A percentile compares a stretch with the other conserved stretches of the same genome.
phyloP scores from a whole-genome alignment of 2,329 filamentous ascomycete genomes.

The Penicillium brevicompactum region DNA sequence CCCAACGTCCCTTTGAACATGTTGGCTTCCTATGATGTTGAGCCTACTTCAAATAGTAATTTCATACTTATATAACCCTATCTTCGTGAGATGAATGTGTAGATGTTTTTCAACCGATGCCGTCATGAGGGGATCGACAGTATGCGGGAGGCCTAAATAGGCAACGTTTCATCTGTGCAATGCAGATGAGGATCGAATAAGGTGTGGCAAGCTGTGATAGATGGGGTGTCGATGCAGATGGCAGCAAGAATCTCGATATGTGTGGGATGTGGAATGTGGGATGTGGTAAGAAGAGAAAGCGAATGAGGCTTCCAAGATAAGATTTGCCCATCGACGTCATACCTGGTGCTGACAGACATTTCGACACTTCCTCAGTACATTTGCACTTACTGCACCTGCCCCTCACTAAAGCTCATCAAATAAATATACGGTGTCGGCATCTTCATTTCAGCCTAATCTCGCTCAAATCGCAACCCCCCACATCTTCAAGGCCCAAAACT shows the following conservation, averaged over 20 bases:
- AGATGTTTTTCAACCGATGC: slow-evolving; percentile 11
- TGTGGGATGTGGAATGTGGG: background rate
- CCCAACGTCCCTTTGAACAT: background rate
- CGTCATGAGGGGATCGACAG: slow-evolving; percentile 24
- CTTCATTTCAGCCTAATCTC: background rate
- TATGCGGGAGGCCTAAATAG: slow-evolving; percentile 26
- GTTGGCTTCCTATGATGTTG: background rate
- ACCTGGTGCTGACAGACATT: background rate
- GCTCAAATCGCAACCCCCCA: background rate
- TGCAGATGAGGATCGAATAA: slow-evolving; percentile 4
- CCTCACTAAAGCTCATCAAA: background rate
- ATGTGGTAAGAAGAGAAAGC: background rate
- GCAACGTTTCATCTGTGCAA: slow-evolving; percentile 6
- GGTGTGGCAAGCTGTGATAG: slow-evolving; percentile 8
- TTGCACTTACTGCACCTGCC: background rate
- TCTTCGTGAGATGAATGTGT: background rate
- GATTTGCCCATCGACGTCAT: background rate
- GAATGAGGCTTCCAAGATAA: background rate
- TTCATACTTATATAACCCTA: background rate
- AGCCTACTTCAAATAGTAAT: background rate
- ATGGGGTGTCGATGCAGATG: background rate
- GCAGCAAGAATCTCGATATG: background rate
- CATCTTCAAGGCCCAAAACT: background rate
- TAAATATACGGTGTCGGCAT: background rate
- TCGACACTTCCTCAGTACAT: background rate